These are phyloP conservation scores for Ustilago hordei DNA, from an alignment of 1,284 basidiomycete species.

Conservation along the genomic window DNA sequence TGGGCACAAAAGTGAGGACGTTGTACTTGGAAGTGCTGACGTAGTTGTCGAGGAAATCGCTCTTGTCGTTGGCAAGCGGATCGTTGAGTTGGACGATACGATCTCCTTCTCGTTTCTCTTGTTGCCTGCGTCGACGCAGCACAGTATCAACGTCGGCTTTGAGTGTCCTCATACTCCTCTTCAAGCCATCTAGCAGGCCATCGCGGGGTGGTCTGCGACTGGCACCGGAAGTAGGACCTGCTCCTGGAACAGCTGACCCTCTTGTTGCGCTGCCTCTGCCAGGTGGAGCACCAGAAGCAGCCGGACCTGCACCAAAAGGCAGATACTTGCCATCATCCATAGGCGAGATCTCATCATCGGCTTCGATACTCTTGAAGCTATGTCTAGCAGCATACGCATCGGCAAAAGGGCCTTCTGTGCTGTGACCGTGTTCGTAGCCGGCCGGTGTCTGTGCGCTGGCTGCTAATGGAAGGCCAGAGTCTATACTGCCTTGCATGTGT, in stretches of 20 bases:
- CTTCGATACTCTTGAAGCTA: slow-evolving; percentile 66
- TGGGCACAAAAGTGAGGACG: slow-evolving; percentile 85
- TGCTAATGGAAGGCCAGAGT: slow-evolving; percentile 56
- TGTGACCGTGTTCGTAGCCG: slow-evolving; percentile 32
- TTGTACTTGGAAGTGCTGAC: slow-evolving; percentile 98
- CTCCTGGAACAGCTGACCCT: slow-evolving; percentile 13
- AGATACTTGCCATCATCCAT: slow-evolving; percentile 36
- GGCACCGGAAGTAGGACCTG: slow-evolving; percentile 31
- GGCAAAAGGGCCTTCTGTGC: slow-evolving; percentile 51
- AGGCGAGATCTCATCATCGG: slow-evolving; percentile 61
- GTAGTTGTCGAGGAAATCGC: slow-evolving; percentile 75
- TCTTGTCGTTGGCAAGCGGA: slow-evolving; percentile 59
- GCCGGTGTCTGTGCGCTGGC: slow-evolving; percentile 49
- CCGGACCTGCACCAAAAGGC: slow-evolving; percentile 9
- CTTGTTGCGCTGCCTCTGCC: slow-evolving; percentile 10
- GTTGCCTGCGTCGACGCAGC: slow-evolving; percentile 45
- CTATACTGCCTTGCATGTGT: slow-evolving; percentile 45
- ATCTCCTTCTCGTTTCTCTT: slow-evolving; percentile 51
- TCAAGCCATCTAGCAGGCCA: slow-evolving; percentile 49
- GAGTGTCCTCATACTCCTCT: slow-evolving; percentile 47
- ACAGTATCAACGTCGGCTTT: slow-evolving; percentile 53
- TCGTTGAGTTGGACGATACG: slow-evolving; percentile 65
- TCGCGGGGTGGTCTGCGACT: slow-evolving; percentile 49
- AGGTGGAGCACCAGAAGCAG: slow-evolving; percentile 1
- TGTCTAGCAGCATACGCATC: slow-evolving; percentile 54